Conservation (phyloP, 129 eudicot genomes). For the Artemisia annua region DNA sequence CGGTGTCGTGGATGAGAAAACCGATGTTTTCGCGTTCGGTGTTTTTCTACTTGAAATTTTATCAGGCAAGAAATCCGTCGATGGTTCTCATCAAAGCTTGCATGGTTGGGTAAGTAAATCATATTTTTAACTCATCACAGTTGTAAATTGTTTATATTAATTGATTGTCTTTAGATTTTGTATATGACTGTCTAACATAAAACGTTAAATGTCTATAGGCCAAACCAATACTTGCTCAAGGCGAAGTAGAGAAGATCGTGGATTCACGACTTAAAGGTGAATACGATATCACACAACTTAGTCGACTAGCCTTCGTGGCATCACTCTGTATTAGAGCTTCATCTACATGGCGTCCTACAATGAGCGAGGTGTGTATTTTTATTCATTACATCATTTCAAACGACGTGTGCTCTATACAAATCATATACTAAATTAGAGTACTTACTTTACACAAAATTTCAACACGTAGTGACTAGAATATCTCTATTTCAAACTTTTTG, state of each 20-base stretch:
- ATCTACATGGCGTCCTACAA: conserved; percentile 89
- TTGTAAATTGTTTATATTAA: no score
- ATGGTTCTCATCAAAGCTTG: conserved; percentile 84
- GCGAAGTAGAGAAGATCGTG: conserved; percentile 55
- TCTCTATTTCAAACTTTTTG: background rate
- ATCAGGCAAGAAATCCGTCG: conserved; percentile 88
- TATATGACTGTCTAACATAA: no score
- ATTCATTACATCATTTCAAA: background rate
- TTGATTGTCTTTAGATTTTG: no score
- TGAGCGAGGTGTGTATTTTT: conserved; percentile 68
- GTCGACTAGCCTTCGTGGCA: conserved; percentile 68
- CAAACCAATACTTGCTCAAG: conserved; percentile 66
- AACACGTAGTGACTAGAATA: no score
- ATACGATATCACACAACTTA: conserved; percentile 56
- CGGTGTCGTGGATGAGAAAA: conserved; percentile 95
- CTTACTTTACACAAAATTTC: no score
- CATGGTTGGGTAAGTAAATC: conserved; percentile 79
- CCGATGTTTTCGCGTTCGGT: conserved; percentile 95
- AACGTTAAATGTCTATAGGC: conserved; percentile 43
- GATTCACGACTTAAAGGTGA: conserved; percentile 76
- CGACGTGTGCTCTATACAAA: background rate
- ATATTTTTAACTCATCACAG: background rate
- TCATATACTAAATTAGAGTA: background rate
- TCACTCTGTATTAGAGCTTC: conserved; percentile 88
- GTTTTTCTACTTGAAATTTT: conserved; percentile 82